Percentiles rank a stretch among this genome's conserved stretches.
phyloP scores from a whole-genome alignment of 2,329 filamentous ascomycete species.

The Stemphylium vesicarium region DNA sequence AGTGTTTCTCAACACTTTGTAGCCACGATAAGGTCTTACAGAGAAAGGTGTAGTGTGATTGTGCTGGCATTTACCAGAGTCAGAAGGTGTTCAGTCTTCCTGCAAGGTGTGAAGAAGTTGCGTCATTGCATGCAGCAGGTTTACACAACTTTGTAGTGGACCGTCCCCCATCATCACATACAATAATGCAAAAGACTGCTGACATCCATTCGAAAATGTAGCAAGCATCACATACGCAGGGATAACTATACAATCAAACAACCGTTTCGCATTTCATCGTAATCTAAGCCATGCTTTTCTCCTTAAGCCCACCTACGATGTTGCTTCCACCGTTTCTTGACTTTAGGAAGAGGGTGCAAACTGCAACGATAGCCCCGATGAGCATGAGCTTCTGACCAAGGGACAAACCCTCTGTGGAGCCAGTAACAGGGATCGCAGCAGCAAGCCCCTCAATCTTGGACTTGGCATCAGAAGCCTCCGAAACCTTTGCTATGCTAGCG shows the following conservation, averaged over 20 bases:
- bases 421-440: constrained; percentile 19
- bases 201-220: not conserved
- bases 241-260: not conserved
- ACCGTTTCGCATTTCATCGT: constrained; percentile 14
- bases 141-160: too few relatives aligned
- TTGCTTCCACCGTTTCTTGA: constrained; percentile 36
- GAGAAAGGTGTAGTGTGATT: too few relatives aligned
- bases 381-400: constrained; percentile 54
- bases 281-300: constrained; percentile 51
- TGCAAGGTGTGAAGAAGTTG: too few relatives aligned
- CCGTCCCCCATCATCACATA: not conserved
- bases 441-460: constrained; percentile 26
- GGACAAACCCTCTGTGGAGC: constrained; percentile 48
- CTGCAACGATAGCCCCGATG: constrained; percentile 51
- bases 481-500: constrained; percentile 33
- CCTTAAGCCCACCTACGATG: constrained; percentile 32
- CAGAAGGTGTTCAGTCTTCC: too few relatives aligned
- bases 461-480: constrained; percentile 21
- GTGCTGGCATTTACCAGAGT: too few relatives aligned
- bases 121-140: too few relatives aligned
- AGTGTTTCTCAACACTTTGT: too few relatives aligned
- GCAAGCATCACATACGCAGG: not conserved
- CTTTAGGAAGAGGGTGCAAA: constrained; percentile 51
- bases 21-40: too few relatives aligned
- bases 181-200: not conserved